These are phyloP conservation scores for Auriscalpium orientale DNA, from an alignment of 768 basidiomycete genomes.

Conservation along the genomic window DNA sequence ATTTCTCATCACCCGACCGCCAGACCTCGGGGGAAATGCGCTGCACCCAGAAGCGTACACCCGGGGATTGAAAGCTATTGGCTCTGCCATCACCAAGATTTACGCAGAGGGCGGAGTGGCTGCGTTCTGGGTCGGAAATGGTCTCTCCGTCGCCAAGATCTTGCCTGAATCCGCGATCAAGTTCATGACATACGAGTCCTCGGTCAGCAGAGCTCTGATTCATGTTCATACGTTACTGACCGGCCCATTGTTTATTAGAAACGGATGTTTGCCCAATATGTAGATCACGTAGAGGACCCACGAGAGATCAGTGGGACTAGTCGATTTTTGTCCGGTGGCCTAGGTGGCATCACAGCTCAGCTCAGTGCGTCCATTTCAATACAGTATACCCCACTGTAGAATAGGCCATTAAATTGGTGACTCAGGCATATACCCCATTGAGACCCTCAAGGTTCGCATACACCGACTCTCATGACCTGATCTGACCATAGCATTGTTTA, in stretches of 20 bases:
- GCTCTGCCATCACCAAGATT: conserved; percentile 67
- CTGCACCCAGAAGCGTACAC: conserved; percentile 36
- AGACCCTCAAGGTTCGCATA: conserved; percentile 75
- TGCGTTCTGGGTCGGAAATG: conserved; percentile 98
- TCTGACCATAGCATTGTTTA: conserved; percentile 12
- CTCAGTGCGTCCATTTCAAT: conserved; percentile 60
- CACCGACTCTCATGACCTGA: not conserved
- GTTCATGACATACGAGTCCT: conserved; percentile 91
- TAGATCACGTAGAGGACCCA: conserved; percentile 84
- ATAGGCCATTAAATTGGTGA: conserved; percentile 13
- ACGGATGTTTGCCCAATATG: conserved; percentile 87
- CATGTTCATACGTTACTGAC: not conserved
- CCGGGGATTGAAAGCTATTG: conserved; percentile 58
- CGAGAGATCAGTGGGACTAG: conserved; percentile 80
- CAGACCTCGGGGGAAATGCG: conserved; percentile 56
- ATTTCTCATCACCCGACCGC: conserved; percentile 86
- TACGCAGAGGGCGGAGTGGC: conserved; percentile 84
- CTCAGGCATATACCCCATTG: conserved; percentile 90
- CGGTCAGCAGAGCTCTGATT: conserved; percentile 42
- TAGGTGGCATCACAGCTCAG: conserved; percentile 93
- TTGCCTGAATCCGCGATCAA: conserved; percentile 99
- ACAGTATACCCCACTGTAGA: conserved; percentile 5
- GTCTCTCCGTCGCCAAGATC: conserved; percentile 89
- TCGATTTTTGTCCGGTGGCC: conserved; percentile 90
- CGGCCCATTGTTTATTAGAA: conserved; percentile 45